phyloP scores from a whole-genome alignment of 2,329 filamentous ascomycete genomes.

The Magnaporthiopsis poae region DNA sequence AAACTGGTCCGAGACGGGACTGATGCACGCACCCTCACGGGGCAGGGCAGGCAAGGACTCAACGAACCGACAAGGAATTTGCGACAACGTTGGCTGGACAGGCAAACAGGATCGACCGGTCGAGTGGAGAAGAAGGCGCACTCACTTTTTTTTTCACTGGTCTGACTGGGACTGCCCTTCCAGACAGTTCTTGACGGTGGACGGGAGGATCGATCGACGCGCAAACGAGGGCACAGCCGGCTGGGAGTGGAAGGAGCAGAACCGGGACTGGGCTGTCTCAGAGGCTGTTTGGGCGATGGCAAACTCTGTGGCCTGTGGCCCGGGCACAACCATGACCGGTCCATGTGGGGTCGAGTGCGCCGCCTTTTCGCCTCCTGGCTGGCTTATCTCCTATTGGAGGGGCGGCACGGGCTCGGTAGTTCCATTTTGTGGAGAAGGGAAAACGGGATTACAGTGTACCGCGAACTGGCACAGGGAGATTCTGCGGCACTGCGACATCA shows the following conservation, averaged over 20 bases:
- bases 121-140: not conserved
- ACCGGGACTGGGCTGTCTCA: constrained; percentile 17
- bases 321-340: not conserved
- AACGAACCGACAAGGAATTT: not conserved
- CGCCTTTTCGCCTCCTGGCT: constrained; percentile 9
- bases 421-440: not conserved
- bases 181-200: not conserved
- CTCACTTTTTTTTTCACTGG: not conserved
- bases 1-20: constrained; percentile 7
- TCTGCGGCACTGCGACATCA: no score
- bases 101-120: not conserved
- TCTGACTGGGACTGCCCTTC: no score
- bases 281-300: constrained; percentile 16
- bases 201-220: constrained; percentile 6
- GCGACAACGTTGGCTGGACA: not conserved
- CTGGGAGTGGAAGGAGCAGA: constrained; percentile 10
- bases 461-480: not conserved
- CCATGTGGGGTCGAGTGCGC: not conserved
- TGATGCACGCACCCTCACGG: constrained; percentile 4
- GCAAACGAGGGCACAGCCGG: not conserved
- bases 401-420: not conserved
- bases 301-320: not conserved
- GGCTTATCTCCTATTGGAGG: constrained; percentile 1
- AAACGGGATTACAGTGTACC: not conserved
- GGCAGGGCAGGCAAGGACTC: not conserved